Evolutionary conservation across 192 early-diverging fungal species (phyloP).

Genomic region (Podochytrium sp.): DNA sequence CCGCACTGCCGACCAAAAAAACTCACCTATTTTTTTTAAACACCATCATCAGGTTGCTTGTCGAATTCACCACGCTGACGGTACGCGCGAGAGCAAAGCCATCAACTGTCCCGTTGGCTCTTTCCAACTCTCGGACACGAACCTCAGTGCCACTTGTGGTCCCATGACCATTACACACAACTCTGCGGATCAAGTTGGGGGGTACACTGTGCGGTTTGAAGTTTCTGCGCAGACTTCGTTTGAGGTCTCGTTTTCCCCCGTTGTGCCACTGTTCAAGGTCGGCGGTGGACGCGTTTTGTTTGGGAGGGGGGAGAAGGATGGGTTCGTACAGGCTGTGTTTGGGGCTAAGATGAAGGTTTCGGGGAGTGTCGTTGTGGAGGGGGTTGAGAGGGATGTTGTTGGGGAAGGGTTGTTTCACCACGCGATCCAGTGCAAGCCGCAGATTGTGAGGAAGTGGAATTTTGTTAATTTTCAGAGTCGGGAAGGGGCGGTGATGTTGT

Average conservation of each 20-base stretch:
- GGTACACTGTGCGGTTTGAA: conserved; percentile 51
- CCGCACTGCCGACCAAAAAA: neutral
- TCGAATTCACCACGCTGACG: conserved; percentile 71
- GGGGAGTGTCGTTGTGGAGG: conserved; percentile 73
- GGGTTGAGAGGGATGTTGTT: conserved; percentile 39
- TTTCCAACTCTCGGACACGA: conserved; percentile 71
- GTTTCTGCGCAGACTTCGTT: conserved; percentile 57
- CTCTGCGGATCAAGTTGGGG: conserved; percentile 44
- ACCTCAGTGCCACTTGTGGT: conserved; percentile 74
- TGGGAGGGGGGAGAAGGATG: conserved; percentile 46
- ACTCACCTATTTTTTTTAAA: conserved; percentile 5
- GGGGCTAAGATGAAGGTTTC: conserved; percentile 75
- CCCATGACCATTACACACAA: conserved; percentile 63
- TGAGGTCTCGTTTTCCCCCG: conserved; percentile 62
- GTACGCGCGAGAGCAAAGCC: conserved; percentile 63
- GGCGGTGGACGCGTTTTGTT: conserved; percentile 79
- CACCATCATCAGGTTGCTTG: conserved; percentile 46
- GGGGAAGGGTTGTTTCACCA: conserved; percentile 81
- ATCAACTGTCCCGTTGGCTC: conserved; percentile 66
- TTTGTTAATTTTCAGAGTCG: conserved; percentile 76
- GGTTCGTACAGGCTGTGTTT: conserved; percentile 78
- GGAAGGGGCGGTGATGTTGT: conserved; percentile 61
- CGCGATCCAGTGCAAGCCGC: conserved; percentile 83
- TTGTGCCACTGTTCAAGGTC: conserved; percentile 75
- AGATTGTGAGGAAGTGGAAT: conserved; percentile 84